phyloP scores from a whole-genome alignment of 140 eudicot species.

The Flaveria floridana region DNA sequence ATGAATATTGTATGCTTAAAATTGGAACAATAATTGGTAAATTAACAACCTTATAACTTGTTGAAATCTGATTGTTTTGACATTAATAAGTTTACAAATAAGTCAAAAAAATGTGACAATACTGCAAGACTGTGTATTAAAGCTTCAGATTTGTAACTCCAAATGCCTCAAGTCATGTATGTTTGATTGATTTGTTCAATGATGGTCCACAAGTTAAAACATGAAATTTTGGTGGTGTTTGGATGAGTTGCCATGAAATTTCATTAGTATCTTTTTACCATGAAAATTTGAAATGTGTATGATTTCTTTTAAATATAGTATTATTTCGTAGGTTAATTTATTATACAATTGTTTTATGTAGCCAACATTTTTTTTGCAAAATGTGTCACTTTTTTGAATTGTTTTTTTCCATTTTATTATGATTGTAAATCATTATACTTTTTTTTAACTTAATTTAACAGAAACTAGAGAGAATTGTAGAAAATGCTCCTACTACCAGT shows the following conservation, averaged over 20 bases:
- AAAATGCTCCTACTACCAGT: constrained; percentile 43
- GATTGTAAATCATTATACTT: neutral
- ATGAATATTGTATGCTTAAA: neutral
- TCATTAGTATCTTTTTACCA: neutral
- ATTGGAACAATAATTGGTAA: neutral
- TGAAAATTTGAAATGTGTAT: neutral
- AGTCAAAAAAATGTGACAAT: too few species aligned
- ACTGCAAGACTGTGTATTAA: neutral
- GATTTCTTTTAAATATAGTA: neutral
- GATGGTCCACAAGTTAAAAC: neutral
- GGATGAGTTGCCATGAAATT: neutral
- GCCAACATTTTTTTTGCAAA: neutral
- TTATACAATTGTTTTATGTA: too few species aligned
- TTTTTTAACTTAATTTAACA: constrained; percentile 23
- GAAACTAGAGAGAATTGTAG: constrained; percentile 65
- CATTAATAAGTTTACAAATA: neutral
- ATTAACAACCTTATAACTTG: neutral
- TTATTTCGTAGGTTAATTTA: neutral
- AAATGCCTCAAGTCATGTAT: neutral
- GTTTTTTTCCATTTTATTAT: neutral
- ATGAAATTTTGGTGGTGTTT: neutral
- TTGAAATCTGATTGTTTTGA: neutral
- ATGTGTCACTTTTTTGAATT: neutral
- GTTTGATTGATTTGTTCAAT: too few species aligned
- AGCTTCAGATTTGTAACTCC: neutral